Percentiles rank a stretch among this genome's conserved stretches.
These are phyloP conservation scores for Petunia hybrid DNA, from an alignment of 305 asterid genomes.

Conservation along the genomic window DNA sequence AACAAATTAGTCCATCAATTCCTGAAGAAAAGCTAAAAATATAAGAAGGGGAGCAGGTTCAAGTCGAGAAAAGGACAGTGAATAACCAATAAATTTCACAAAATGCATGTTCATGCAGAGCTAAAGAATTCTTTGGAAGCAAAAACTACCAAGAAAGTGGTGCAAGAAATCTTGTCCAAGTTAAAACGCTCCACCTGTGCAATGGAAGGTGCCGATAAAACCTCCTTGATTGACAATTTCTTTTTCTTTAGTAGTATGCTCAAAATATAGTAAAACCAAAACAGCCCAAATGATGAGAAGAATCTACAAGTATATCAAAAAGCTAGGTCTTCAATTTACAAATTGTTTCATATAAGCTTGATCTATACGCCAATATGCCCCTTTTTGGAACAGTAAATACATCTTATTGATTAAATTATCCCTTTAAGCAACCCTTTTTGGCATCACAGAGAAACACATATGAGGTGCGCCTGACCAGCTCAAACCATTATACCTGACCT, in stretches of 20 bases:
- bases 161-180: not conserved
- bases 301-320: not conserved
- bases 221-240: not conserved
- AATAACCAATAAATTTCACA: not conserved
- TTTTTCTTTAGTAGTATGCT: not conserved
- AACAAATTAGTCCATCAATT: constrained; percentile 54
- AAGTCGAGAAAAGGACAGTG: not conserved
- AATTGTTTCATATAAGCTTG: not conserved
- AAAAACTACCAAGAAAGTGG: constrained; percentile 3
- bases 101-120: not conserved
- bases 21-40: constrained; percentile 44
- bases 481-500: constrained; percentile 4
- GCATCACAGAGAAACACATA: not conserved
- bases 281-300: not conserved
- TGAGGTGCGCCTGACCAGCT: not conserved
- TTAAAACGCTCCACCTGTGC: not conserved
- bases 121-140: not conserved
- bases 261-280: not conserved
- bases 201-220: constrained; percentile 11
- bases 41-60: constrained; percentile 23
- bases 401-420: not conserved
- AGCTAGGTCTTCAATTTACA: not conserved
- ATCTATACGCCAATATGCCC: not conserved
- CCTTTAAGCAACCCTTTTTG: not conserved
- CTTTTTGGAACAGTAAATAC: not conserved